phyloP scores from a whole-genome alignment of 2,329 filamentous ascomycete genomes.

The Colletotrichum simmondsii region DNA sequence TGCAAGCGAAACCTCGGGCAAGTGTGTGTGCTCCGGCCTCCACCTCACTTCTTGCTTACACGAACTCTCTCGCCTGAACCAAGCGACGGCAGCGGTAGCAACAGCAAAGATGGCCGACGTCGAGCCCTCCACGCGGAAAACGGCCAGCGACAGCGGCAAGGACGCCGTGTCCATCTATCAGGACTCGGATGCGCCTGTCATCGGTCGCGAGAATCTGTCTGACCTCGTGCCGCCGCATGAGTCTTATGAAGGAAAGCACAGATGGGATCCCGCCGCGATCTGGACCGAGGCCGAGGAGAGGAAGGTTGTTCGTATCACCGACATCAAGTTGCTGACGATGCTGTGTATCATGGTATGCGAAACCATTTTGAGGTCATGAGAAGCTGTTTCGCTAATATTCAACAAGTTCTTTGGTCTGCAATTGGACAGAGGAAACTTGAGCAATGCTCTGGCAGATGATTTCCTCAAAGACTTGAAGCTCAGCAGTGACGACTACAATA shows the following conservation, averaged over 20 bases:
- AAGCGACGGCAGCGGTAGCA: constrained; percentile 9
- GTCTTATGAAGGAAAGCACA: constrained; percentile 67
- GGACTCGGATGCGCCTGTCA: constrained; percentile 41
- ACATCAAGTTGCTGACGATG: constrained; percentile 57
- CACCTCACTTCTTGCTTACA: background rate
- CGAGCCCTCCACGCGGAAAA: constrained; percentile 37
- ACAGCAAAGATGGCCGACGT: constrained; percentile 42
- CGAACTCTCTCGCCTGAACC: background rate
- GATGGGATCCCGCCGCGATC: constrained; percentile 66
- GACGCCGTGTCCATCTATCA: constrained; percentile 37
- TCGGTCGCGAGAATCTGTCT: constrained; percentile 52
- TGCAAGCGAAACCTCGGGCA: background rate
- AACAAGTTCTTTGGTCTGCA: constrained; percentile 69
- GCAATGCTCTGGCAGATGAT: constrained; percentile 71
- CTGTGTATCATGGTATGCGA: constrained; percentile 49
- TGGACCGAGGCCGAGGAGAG: constrained; percentile 69
- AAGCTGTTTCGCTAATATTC: background rate
- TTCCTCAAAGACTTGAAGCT: constrained; percentile 64
- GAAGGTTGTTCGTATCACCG: constrained; percentile 61
- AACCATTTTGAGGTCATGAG: constrained; percentile 17
- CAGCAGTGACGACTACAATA: constrained; percentile 65
- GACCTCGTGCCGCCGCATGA: constrained; percentile 55
- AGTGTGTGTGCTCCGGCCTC: background rate
- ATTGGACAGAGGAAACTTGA: constrained; percentile 72
- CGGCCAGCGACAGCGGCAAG: constrained; percentile 36